A percentile compares a stretch with the other conserved stretches of the same genome.
Conservation (phyloP, 768 basidiomycete species). For the Lactarius sanguifluus region DNA sequence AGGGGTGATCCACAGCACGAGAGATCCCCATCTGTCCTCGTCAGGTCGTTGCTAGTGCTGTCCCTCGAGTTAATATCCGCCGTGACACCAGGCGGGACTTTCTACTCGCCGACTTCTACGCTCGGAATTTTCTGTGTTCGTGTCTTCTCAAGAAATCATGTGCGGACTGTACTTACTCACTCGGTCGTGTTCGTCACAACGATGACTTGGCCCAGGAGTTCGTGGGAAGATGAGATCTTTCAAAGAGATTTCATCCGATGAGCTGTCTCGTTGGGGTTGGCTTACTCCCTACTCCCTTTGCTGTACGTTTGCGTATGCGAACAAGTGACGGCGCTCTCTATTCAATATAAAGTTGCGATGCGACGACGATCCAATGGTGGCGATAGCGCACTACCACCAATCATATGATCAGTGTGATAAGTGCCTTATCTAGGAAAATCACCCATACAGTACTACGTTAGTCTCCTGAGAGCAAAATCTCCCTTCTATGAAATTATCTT, state of each 20-base stretch:
- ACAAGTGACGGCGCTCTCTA: background rate
- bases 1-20: slow-evolving; percentile 1
- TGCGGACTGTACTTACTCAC: background rate
- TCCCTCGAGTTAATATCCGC: slow-evolving; percentile 3
- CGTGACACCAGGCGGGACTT: slow-evolving; percentile 10
- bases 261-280: background rate
- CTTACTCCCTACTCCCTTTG: background rate
- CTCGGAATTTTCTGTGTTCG: slow-evolving; percentile 8
- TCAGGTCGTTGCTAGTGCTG: slow-evolving; percentile 4
- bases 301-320: background rate
- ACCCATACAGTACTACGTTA: background rate
- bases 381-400: background rate
- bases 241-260: background rate
- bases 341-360: background rate
- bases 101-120: slow-evolving; percentile 3
- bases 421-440: slow-evolving; percentile 10
- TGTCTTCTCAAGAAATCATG: background rate
- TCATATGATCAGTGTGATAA: slow-evolving; percentile 5
- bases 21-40: background rate
- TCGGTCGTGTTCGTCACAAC: background rate
- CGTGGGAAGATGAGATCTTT: slow-evolving; percentile 10
- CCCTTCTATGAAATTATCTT: background rate
- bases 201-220: slow-evolving; percentile 8
- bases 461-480: background rate
- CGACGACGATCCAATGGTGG: background rate